Evolutionary conservation across 2,329 filamentous ascomycete species (phyloP), one percentile per base, ranked within the genome.

Genomic region (Nannizzia gypsea): DNA sequence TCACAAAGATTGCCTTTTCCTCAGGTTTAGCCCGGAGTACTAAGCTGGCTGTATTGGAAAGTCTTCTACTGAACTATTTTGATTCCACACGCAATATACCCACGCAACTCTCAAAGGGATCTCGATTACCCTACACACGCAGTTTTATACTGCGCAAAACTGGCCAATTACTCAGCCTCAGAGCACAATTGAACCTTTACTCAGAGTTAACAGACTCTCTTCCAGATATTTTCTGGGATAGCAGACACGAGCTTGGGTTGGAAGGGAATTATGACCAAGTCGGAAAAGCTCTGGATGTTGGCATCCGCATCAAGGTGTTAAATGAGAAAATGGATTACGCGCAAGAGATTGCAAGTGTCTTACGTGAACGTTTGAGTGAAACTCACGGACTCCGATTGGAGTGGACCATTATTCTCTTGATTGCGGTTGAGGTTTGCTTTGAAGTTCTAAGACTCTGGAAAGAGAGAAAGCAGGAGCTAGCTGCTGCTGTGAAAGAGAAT

Each of bases 271-370:
- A 97, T 72, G 91, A 96, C 66, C 88, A 93, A 72, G 90, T 96
- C 44, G 91, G 92, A 44, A 84, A 86, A 59, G 90, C 90, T 0
- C 80, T 99, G 38, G 93, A 97, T 72, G 91, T 97, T 24, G 88
- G 89, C 36, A 89, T 93, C 26, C 83, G 93, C 57, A 97, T 97
- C 75, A 89, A 88, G 67, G 85, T 89, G 17, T 76, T 97, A 66
- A 99, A 99, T 72, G 89, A 95, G 76, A 95, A 95, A 77, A 95
- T 99, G 83, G 92, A 96, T 69, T 97, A 99, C 71, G 93, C 92
- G 0, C 89, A 93, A 69, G 92, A 97, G 72, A 96, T 96, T 71
- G 90, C 93, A 5, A 89, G 81, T 58, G 91, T 97, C 15, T 76
- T 97, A 63, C 81, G 93, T 61, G 90, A 96, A 72, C 85, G 91